phyloP scores from a whole-genome alignment of 257 asterid genomes.

The Ilex asprella region DNA sequence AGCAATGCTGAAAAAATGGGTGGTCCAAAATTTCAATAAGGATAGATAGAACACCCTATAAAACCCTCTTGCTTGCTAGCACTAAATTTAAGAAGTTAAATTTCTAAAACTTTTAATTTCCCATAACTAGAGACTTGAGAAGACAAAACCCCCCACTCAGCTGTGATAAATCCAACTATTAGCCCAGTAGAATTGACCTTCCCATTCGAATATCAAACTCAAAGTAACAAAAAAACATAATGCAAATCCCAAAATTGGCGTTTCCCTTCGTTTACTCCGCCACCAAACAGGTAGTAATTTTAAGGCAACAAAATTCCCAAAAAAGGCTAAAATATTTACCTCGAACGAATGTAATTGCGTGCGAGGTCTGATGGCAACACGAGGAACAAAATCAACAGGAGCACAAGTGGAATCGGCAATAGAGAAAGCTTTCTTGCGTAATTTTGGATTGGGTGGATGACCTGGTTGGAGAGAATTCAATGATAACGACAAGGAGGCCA shows the following conservation, averaged over 20 bases:
- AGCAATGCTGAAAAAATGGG: too few species aligned
- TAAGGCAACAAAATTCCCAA: background rate
- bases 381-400: conserved; percentile 31
- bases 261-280: background rate
- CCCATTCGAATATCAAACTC: background rate
- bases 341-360: conserved; percentile 41
- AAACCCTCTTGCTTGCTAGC: too few species aligned
- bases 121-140: too few species aligned
- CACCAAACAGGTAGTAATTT: background rate
- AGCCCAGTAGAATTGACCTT: too few species aligned
- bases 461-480: conserved; percentile 35
- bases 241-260: background rate
- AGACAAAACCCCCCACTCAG: too few species aligned
- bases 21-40: too few species aligned
- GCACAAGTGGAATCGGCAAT: conserved; percentile 27
- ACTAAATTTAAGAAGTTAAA: too few species aligned
- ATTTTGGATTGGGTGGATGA: conserved; percentile 26
- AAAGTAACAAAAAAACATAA: background rate
- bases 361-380: conserved; percentile 33
- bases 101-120: too few species aligned
- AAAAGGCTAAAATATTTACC: conserved; percentile 33
- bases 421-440: conserved; percentile 37
- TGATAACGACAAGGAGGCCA: conserved; percentile 45
- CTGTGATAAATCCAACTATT: too few species aligned
- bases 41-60: too few species aligned